phyloP scores from a whole-genome alignment of 1,139 yeast species.

The Pichia sp. region DNA sequence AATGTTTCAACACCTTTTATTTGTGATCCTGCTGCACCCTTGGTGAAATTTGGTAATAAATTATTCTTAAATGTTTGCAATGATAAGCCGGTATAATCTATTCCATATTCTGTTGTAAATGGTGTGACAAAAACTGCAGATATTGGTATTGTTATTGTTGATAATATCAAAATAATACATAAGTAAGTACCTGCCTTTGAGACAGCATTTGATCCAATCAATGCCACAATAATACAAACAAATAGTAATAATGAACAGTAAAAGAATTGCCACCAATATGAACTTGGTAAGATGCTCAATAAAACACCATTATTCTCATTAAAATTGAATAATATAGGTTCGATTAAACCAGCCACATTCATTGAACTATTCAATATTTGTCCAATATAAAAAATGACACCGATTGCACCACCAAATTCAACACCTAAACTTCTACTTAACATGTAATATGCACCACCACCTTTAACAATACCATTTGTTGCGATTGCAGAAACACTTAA shows the following conservation, averaged over 20 bases:
- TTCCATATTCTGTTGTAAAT: slow-evolving; percentile 42
- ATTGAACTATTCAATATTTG: slow-evolving; percentile 69
- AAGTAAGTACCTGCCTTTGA: slow-evolving; percentile 76
- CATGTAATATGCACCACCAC: slow-evolving; percentile 84
- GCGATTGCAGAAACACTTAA: slow-evolving; percentile 72
- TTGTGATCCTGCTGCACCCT: slow-evolving; percentile 89
- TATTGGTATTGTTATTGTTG: slow-evolving; percentile 78
- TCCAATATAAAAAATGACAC: slow-evolving; percentile 68
- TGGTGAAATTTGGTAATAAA: slow-evolving; percentile 70
- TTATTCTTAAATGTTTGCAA: slow-evolving; percentile 61
- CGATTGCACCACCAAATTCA: slow-evolving; percentile 80
- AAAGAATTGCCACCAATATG: slow-evolving; percentile 45
- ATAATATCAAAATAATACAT: slow-evolving; percentile 58
- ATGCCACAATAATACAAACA: slow-evolving; percentile 67
- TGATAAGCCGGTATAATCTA: slow-evolving; percentile 65
- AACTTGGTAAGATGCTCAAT: slow-evolving; percentile 46
- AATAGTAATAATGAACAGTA: slow-evolving; percentile 53
- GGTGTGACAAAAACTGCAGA: slow-evolving; percentile 65
- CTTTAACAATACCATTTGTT: slow-evolving; percentile 76
- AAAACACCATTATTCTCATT: slow-evolving; percentile 54
- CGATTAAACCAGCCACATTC: slow-evolving; percentile 75
- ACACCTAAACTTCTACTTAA: slow-evolving; percentile 74
- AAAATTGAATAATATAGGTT: slow-evolving; percentile 64
- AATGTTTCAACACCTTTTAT: slow-evolving; percentile 63
- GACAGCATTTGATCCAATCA: slow-evolving; percentile 78